Conservation (phyloP, 495 filamentous ascomycete species). For the Thermothielavioides terrestris region DNA sequence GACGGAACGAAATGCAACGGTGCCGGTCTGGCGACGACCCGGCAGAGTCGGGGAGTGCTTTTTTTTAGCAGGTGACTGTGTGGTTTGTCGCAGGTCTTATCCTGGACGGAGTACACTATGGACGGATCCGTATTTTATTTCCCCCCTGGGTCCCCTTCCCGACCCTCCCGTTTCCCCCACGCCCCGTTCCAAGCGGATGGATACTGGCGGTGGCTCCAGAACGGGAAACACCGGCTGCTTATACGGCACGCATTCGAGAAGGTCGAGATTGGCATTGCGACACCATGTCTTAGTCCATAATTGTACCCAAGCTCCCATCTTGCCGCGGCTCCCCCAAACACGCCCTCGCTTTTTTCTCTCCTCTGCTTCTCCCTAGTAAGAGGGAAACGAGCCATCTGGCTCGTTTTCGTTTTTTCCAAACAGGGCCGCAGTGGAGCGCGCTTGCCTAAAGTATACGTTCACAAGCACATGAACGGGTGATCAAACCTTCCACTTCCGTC, state of each 20-base stretch:
- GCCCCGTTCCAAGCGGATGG: neutral
- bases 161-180: neutral
- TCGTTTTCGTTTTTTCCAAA: neutral
- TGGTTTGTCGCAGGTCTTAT: neutral
- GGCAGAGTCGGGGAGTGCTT: conserved; percentile 32
- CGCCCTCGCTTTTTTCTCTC: conserved; percentile 2
- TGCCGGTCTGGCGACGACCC: conserved; percentile 35
- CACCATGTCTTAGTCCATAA: conserved; percentile 30
- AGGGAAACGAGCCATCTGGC: no score
- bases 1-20: conserved; percentile 22
- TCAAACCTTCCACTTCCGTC: no score
- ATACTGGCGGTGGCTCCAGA: neutral
- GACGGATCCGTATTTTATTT: conserved; percentile 3
- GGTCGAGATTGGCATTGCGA: conserved; percentile 23
- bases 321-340: conserved; percentile 5
- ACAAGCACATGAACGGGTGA: no score
- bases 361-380: no score
- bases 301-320: no score
- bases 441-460: no score
- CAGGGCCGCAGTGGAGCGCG: conserved; percentile 6
- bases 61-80: neutral
- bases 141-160: neutral
- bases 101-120: no score
- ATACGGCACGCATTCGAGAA: conserved; percentile 5
- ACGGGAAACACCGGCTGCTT: neutral